Base-by-base conservation (phyloP, 2,329 filamentous ascomycete genomes). In the Talaromyces funiculosus region DNA sequence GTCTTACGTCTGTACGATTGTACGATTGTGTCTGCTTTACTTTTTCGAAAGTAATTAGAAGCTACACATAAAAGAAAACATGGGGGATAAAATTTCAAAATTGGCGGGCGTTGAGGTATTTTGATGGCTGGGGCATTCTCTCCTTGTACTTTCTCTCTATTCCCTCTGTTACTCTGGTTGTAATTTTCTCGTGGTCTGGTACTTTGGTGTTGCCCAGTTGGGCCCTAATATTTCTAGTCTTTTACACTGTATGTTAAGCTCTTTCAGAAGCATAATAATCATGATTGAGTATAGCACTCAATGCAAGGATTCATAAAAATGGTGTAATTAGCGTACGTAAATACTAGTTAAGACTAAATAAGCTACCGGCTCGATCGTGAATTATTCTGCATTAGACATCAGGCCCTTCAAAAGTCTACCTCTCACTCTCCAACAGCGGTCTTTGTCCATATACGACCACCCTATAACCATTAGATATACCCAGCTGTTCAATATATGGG, bases 361-460 rank as follows among this genome's bases (percentile, higher is more conserved):
- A 33, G 1, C 29, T 9, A 2, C 47, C 29, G 20, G 29, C 9
- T 33, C 29, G 47, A 14, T n/a, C 47, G 26, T 22, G 20, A 2
- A 29, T 26, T 42, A 55, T 20, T 3, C 4, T 14, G 9, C 37
- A 16, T 20, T 20, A 20, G 18, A 31, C 35, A 38, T 38, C 16
- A 16, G 3, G 16, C 33, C 22, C 20, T 29, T 4, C 22, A 22
- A 33, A 38, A 8, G 1, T 7, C 20, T 31, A 53, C 38, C n/a
- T 22, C 47, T 45, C 20, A 29, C 29, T 33, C 20, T 53, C 24
- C 16, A n/a, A 31, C 16, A 26, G 42, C 12, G 61, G 61, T 43
- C 33, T 63, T 16, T 51, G 61, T 20, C 61, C 61, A 18, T 63
- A 57, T 3, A 63, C 59, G 9, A 63, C 49, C 12, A 58, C 59